These are phyloP conservation scores for Lagenidium giganteum DNA, from an alignment of 352 stramenopile genomes.

Conservation along the genomic window DNA sequence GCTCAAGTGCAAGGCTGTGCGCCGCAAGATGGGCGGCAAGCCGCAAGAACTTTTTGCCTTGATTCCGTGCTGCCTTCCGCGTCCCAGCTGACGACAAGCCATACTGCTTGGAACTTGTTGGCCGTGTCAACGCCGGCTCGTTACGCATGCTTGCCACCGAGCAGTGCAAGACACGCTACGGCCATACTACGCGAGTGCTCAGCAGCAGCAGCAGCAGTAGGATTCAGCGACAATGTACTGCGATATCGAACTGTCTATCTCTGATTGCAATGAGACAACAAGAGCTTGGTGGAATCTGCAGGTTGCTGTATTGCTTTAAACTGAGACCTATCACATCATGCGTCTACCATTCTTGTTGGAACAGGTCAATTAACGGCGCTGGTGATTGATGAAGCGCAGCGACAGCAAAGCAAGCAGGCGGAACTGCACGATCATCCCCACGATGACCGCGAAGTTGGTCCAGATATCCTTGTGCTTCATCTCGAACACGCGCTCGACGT, in stretches of 20 bases:
- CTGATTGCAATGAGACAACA: too few relatives aligned
- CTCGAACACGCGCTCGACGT: constrained; percentile 19
- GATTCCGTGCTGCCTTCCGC: constrained; percentile 10
- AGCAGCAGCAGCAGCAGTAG: too few relatives aligned
- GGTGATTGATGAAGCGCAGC: constrained; percentile 30
- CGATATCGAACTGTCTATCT: too few relatives aligned
- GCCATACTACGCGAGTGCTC: too few relatives aligned
- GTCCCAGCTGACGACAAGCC: constrained; percentile 5
- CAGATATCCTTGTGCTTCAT: constrained; percentile 21
- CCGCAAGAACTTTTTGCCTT: constrained; percentile 6
- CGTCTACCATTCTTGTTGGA: too few relatives aligned
- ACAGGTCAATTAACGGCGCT: constrained; percentile 23
- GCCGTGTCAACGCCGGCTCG: not conserved
- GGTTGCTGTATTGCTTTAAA: too few relatives aligned
- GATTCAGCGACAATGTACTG: too few relatives aligned
- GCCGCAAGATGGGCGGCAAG: constrained; percentile 1
- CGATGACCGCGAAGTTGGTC: constrained; percentile 15
- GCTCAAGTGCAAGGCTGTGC: constrained; percentile 11
- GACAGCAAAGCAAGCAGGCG: constrained; percentile 22
- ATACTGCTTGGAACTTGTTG: constrained; percentile 11
- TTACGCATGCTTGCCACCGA: constrained; percentile 1
- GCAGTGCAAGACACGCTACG: constrained; percentile 7
- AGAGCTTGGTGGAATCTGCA: too few relatives aligned
- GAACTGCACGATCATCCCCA: constrained; percentile 23
- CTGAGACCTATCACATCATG: too few relatives aligned